Evolutionary conservation across 179 eudicot genomes (phyloP).

Genomic region (Sideroxylon spinosum): DNA sequence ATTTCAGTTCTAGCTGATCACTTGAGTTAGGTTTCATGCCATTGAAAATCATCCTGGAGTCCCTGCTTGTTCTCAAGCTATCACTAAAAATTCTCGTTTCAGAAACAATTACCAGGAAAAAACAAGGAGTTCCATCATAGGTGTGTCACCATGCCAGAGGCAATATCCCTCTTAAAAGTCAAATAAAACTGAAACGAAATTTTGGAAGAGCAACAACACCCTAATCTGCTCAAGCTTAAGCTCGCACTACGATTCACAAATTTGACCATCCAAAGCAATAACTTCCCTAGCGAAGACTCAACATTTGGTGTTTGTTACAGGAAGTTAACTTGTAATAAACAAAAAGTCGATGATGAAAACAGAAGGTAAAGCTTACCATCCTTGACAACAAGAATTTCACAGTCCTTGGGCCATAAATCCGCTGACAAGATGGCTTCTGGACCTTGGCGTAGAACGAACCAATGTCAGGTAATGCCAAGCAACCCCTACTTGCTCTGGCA

Average conservation of each 20-base stretch:
- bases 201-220: background rate
- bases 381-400: slow-evolving; percentile 71
- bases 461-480: slow-evolving; percentile 78
- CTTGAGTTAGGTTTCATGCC: background rate
- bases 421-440: slow-evolving; percentile 68
- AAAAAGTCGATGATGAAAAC: no score
- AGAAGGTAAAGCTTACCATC: slow-evolving; percentile 53
- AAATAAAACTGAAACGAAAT: background rate
- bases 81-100: background rate
- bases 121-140: background rate
- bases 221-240: background rate
- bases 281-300: background rate
- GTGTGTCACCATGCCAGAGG: background rate
- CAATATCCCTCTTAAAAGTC: background rate
- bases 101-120: background rate
- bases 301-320: no score
- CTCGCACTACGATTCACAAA: no score
- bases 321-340: background rate
- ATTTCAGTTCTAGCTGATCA: background rate
- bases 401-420: slow-evolving; percentile 76
- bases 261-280: background rate
- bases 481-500: slow-evolving; percentile 72
- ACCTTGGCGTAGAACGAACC: slow-evolving; percentile 83
- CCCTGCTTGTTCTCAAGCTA: background rate
- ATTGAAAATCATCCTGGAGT: background rate